phyloP scores from a whole-genome alignment of 2,329 filamentous ascomycete genomes.

The Paracoccidioides brasiliensis region DNA sequence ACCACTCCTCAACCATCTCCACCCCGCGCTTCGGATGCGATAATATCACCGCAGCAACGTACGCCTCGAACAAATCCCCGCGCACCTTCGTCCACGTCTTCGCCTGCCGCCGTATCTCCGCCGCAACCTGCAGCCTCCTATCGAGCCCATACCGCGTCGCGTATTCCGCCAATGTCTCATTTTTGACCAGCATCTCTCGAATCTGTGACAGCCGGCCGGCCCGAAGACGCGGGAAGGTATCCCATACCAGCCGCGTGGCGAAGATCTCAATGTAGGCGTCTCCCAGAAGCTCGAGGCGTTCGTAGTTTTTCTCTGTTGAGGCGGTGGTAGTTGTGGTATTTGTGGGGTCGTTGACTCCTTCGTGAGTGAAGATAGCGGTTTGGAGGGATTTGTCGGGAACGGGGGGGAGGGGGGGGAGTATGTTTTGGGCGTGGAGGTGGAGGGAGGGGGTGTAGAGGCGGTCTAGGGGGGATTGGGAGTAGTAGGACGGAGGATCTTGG shows the following conservation, averaged over 20 bases:
- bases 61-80: constrained; percentile 84
- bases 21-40: constrained; percentile 53
- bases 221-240: constrained; percentile 52
- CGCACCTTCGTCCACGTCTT: constrained; percentile 58
- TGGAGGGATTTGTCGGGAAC: constrained; percentile 49
- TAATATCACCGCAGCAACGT: constrained; percentile 65
- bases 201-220: constrained; percentile 61
- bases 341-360: constrained; percentile 30
- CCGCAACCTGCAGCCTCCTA: constrained; percentile 46
- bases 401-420: constrained; percentile 37
- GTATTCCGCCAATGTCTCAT: constrained; percentile 60
- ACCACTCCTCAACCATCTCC: constrained; percentile 51
- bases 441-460: not conserved
- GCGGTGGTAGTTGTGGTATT: not conserved
- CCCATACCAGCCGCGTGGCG: constrained; percentile 60
- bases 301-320: constrained; percentile 46
- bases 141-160: constrained; percentile 59
- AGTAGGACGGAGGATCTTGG: not conserved
- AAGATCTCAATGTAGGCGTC: constrained; percentile 75
- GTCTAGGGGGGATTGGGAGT: not conserved
- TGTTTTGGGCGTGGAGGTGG: not conserved
- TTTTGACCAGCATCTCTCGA: constrained; percentile 68
- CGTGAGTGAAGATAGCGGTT: constrained; percentile 54
- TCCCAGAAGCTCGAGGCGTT: constrained; percentile 76
- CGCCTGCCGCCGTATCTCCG: constrained; percentile 30